A percentile compares a stretch with the other conserved stretches of the same genome.
phyloP scores from a whole-genome alignment of 2,329 filamentous ascomycete species.

The Colletotrichum brevisporum region DNA sequence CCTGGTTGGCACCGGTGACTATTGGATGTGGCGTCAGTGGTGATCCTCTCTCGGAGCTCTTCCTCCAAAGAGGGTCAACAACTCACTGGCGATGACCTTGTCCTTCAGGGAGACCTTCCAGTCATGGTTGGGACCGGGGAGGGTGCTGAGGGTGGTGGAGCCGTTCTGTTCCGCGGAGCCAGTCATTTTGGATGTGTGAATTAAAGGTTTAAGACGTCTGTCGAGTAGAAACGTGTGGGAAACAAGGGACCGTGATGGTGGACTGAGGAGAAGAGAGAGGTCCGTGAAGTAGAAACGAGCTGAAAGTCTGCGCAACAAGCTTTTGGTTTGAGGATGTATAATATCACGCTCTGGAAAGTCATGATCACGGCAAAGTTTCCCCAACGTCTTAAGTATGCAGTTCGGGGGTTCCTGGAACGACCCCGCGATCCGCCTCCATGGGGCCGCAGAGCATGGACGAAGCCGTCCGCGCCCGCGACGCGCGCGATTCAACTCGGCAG shows the following conservation, averaged over 20 bases:
- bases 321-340: slow-evolving; percentile 7
- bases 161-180: slow-evolving; percentile 12
- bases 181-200: slow-evolving; percentile 19
- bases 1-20: slow-evolving; percentile 55
- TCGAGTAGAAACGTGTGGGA: background rate
- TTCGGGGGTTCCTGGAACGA: slow-evolving; percentile 18
- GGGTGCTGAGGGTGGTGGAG: slow-evolving; percentile 47
- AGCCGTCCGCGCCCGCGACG: slow-evolving; percentile 20
- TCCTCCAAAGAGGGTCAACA: too few relatives aligned
- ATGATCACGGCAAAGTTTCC: slow-evolving; percentile 19
- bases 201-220: background rate
- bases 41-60: too few relatives aligned
- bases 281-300: background rate
- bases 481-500: slow-evolving; percentile 9
- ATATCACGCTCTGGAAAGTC: background rate
- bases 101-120: slow-evolving; percentile 52
- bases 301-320: slow-evolving; percentile 5
- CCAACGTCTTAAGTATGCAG: slow-evolving; percentile 22
- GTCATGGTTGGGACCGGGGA: slow-evolving; percentile 52
- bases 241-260: background rate
- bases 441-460: slow-evolving; percentile 4
- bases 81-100: slow-evolving; percentile 57
- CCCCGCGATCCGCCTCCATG: slow-evolving; percentile 7
- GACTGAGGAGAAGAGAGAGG: background rate
- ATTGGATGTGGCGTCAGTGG: slow-evolving; percentile 14